phyloP scores from a whole-genome alignment of 1,284 basidiomycete species.

The Kwoniella shivajii region DNA sequence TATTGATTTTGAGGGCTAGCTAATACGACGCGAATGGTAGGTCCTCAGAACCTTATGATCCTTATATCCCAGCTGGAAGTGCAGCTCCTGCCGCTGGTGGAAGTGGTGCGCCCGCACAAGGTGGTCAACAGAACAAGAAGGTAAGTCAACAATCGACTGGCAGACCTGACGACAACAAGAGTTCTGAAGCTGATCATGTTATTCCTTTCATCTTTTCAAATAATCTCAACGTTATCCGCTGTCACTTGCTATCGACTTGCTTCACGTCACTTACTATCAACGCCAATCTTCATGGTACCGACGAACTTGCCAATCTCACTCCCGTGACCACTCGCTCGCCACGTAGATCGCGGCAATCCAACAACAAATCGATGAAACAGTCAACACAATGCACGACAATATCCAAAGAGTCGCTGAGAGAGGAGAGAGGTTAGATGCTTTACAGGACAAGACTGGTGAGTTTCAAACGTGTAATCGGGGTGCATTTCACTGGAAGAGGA shows the following conservation, averaged over 20 bases:
- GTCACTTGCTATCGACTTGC: no score
- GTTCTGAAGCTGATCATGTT: neutral
- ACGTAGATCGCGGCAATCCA: conserved; percentile 93
- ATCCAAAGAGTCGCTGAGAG: conserved; percentile 91
- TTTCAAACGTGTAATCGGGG: no score
- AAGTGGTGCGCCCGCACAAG: conserved; percentile 11
- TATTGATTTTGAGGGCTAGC: no score
- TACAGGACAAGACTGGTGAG: conserved; percentile 98
- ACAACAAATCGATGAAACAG: conserved; percentile 90
- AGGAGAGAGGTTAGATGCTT: conserved; percentile 87
- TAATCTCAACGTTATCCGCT: neutral
- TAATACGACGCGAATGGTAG: conserved; percentile 23
- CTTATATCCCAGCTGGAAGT: conserved; percentile 78
- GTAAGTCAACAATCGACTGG: conserved; percentile 28
- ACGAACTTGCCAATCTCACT: neutral
- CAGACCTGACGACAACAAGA: no score
- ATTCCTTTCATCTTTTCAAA: no score
- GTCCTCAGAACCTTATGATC: conserved; percentile 83
- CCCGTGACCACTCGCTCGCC: neutral
- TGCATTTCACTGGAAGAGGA: no score
- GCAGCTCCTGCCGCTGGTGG: conserved; percentile 58
- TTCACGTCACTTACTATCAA: neutral
- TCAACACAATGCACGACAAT: conserved; percentile 91
- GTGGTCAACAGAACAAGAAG: conserved; percentile 63
- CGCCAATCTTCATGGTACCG: neutral